Evolutionary conservation across 2,329 filamentous ascomycete species (phyloP).

Genomic region (Cladophialophora bantiana): DNA sequence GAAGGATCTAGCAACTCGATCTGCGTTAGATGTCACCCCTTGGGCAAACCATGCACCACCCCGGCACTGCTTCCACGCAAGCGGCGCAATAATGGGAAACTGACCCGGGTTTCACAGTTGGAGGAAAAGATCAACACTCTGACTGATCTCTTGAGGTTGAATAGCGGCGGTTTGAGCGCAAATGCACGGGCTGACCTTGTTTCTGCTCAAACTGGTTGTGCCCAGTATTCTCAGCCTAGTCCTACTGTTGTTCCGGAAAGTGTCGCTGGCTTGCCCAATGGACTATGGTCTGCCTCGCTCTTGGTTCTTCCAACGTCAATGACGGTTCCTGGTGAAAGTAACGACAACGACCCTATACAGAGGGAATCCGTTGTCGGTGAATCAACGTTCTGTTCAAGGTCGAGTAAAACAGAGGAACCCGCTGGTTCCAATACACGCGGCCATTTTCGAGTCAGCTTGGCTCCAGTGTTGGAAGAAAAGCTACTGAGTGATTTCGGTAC

Average conservation of each 20-base stretch:
- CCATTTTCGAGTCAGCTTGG: slow-evolving; percentile 9
- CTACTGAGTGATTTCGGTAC: slow-evolving; percentile 34
- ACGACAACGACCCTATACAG: not conserved
- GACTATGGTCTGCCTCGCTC: not conserved
- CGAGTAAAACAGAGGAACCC: not conserved
- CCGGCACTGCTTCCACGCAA: slow-evolving; percentile 30
- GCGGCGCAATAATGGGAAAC: slow-evolving; percentile 16
- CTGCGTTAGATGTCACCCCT: slow-evolving; percentile 33
- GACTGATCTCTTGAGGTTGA: slow-evolving; percentile 18
- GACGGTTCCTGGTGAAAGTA: not conserved
- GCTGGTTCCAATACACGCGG: not conserved
- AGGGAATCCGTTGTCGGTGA: not conserved
- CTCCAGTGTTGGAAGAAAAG: slow-evolving; percentile 29
- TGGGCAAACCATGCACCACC: slow-evolving; percentile 32
- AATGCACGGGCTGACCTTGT: not conserved
- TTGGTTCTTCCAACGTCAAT: not conserved
- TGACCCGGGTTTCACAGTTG: slow-evolving; percentile 23
- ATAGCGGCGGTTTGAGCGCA: not conserved
- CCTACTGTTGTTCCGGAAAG: slow-evolving; percentile 19
- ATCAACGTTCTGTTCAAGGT: not conserved
- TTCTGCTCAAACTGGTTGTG: not conserved
- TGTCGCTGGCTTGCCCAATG: not conserved
- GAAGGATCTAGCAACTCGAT: slow-evolving; percentile 17
- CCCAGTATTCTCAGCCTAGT: not conserved
- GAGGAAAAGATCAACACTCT: slow-evolving; percentile 28